Evolutionary conservation across 164 flowering plant genomes (phyloP).

Genomic region (Liquidambar formosana): DNA sequence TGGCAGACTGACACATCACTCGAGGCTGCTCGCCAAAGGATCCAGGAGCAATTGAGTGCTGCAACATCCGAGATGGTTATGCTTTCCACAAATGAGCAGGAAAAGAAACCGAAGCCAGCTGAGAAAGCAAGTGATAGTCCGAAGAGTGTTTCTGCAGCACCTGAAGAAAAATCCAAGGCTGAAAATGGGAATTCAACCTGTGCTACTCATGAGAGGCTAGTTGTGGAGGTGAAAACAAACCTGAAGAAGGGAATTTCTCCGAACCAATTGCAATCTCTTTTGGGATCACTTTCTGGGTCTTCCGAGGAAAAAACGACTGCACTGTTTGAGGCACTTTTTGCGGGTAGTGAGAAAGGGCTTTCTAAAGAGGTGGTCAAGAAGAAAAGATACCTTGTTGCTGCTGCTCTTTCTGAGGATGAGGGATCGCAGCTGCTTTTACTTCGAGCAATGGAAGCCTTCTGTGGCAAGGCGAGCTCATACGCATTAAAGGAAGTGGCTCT

Average conservation of each 20-base stretch:
- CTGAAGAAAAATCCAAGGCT: slow-evolving; percentile 25
- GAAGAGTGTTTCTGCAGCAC: slow-evolving; percentile 15
- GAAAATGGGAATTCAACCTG: slow-evolving; percentile 7
- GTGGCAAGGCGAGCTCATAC: slow-evolving; percentile 39
- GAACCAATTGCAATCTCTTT: slow-evolving; percentile 35
- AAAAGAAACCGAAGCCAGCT: slow-evolving; percentile 27
- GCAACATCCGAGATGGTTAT: slow-evolving; percentile 82
- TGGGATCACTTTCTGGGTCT: slow-evolving; percentile 39
- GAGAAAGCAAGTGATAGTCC: slow-evolving; percentile 19
- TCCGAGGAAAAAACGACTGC: slow-evolving; percentile 48
- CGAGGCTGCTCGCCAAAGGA: slow-evolving; percentile 70
- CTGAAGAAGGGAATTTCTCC: slow-evolving; percentile 53
- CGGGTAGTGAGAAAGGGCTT: slow-evolving; percentile 57
- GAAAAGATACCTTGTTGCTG: slow-evolving; percentile 53
- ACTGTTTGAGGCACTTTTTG: slow-evolving; percentile 59
- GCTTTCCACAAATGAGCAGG: slow-evolving; percentile 47
- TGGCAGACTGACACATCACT: slow-evolving; percentile 81
- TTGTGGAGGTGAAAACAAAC: slow-evolving; percentile 33
- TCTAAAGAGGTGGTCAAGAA: slow-evolving; percentile 60
- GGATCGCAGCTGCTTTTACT: slow-evolving; percentile 49
- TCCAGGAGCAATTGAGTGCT: slow-evolving; percentile 73
- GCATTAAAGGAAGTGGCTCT: slow-evolving; percentile 66
- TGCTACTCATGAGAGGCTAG: slow-evolving; percentile 30
- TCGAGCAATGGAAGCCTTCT: slow-evolving; percentile 51
- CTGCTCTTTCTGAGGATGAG: slow-evolving; percentile 36